Base-by-base conservation (phyloP, 805 yeast genomes). In the Spathaspora sp. region DNA sequence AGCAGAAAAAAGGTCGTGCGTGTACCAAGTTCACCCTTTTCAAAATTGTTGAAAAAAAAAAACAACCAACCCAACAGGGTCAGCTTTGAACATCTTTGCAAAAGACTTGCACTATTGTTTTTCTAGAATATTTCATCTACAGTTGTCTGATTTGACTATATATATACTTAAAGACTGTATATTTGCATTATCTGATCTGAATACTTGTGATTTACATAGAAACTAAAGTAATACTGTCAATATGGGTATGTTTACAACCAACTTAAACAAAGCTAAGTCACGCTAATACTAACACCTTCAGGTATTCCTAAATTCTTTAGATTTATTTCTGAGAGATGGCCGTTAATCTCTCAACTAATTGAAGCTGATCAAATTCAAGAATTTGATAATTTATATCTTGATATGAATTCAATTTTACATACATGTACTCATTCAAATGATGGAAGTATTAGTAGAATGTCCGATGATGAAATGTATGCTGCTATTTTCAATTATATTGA, bases 281-380 rank as follows among this genome's bases (percentile, higher is more conserved):
- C 3, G 26, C 26, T 17, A 16, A 12, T 19, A 42, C 16, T 29
- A 28, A 44, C 29, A 11, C 8, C 14, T 26, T 19, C 7, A 42
- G 98, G 98, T 78, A 93, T 94, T 66, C 99, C 99, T 51, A 94
- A 94, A 65, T 94, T 93, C 68, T 94, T 90, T 70, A 83, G 97
- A 72, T 93, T 89, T 76, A 91, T 94, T 75, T 90, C 97, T 47
- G 98, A 94, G 74, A 84, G 99, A 83, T 94, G 98, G 97, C 99
- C 99, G 31, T 77, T 87, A 77, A 91, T 92, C 58, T 86, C 96
- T 10, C 96, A 91, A 69, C 75, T 84, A 62, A 84, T 93, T 57
- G 74, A 69, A 49, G 94, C 86, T 29, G 78, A 80, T 49, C 89
- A 87, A 60, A 82, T 92, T 53, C 96, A 97, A 2, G 97, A 92